Evolutionary conservation across 1,284 basidiomycete species (phyloP).

Genomic region (Agroathelia rolfsii): DNA sequence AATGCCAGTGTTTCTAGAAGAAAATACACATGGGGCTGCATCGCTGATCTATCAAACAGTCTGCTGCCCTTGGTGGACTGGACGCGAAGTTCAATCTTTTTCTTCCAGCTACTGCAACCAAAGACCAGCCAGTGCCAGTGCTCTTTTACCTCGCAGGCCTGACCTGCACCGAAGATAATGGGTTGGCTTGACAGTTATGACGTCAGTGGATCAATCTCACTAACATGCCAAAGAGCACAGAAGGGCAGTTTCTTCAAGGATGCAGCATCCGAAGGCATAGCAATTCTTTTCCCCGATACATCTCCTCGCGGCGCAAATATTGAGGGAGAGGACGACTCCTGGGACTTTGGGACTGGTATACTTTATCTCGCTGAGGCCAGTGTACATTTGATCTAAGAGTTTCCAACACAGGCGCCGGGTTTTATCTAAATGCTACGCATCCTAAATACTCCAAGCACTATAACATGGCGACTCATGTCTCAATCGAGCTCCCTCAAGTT

Average conservation of each 20-base stretch:
- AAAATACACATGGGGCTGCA: constrained; percentile 10
- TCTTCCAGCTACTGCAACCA: constrained; percentile 57
- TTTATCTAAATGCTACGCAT: constrained; percentile 85
- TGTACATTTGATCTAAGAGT: constrained; percentile 2
- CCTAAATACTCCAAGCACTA: constrained; percentile 78
- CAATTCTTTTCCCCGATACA: constrained; percentile 93
- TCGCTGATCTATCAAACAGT: constrained; percentile 28
- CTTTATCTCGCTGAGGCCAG: not conserved
- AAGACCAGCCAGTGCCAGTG: constrained; percentile 56
- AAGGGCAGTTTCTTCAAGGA: constrained; percentile 80
- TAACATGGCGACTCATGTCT: constrained; percentile 84
- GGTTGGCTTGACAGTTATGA: constrained; percentile 31
- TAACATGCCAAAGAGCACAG: constrained; percentile 49
- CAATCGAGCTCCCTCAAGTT: constrained; percentile 72
- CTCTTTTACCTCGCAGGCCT: constrained; percentile 89
- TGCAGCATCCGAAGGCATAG: constrained; percentile 77
- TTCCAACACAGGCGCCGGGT: constrained; percentile 68
- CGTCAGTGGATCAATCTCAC: constrained; percentile 5
- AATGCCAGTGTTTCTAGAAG: constrained; percentile 4
- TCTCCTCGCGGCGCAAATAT: constrained; percentile 89
- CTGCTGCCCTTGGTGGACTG: constrained; percentile 70
- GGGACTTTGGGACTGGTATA: constrained; percentile 83
- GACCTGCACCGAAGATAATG: constrained; percentile 95
- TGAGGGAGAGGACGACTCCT: constrained; percentile 78
- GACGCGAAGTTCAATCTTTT: constrained; percentile 86